Conservation (phyloP, 495 filamentous ascomycete species). For the Corynascus novoguineensis region DNA sequence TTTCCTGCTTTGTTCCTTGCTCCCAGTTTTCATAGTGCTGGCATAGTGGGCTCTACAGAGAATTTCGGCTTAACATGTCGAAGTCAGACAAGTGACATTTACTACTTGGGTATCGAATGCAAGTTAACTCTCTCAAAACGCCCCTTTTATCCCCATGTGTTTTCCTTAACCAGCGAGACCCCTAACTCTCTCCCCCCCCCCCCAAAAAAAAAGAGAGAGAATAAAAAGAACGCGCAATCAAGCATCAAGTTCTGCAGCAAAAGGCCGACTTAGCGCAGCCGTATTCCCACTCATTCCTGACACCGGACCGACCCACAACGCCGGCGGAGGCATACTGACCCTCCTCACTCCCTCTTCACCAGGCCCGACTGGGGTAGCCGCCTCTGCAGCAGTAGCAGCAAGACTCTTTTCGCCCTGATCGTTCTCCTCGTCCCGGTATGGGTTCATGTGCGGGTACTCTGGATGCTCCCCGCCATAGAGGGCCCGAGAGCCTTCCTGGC, state of each 20-base stretch:
- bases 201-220: neutral
- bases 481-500: neutral
- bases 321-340: neutral
- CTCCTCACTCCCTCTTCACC: neutral
- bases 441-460: constrained; percentile 23
- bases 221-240: neutral
- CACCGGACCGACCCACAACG: too few relatives aligned
- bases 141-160: neutral
- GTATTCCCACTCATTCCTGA: neutral
- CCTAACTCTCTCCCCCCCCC: neutral
- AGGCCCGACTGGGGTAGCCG: too few relatives aligned
- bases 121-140: neutral
- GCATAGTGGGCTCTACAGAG: too few relatives aligned
- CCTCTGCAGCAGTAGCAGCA: neutral
- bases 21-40: too few relatives aligned
- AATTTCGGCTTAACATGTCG: too few relatives aligned
- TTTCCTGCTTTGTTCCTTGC: too few relatives aligned
- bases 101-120: constrained; percentile 3
- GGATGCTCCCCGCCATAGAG: constrained; percentile 1
- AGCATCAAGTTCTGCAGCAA: constrained; percentile 1
- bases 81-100: neutral
- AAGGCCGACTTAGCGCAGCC: constrained; percentile 12
- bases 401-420: neutral
- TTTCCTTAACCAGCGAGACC: too few relatives aligned
- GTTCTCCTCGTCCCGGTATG: constrained; percentile 2